Evolutionary conservation across 2,329 filamentous ascomycete genomes (phyloP).

Genomic region (Claviceps quebecensis): DNA sequence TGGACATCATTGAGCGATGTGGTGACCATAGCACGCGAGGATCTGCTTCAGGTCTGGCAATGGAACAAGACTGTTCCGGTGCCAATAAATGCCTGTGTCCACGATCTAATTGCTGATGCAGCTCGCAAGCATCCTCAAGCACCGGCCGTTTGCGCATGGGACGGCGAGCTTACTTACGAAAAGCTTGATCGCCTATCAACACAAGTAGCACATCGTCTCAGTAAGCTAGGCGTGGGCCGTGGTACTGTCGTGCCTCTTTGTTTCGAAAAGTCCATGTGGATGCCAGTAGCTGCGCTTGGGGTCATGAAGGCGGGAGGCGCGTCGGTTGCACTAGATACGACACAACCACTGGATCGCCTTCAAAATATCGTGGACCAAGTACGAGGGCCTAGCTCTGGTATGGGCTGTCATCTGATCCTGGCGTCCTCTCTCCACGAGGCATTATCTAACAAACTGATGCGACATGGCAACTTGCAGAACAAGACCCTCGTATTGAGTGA

Average conservation of each 20-base stretch:
- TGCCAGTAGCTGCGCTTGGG: constrained; percentile 28
- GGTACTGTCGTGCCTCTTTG: constrained; percentile 32
- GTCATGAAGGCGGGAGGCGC: constrained; percentile 33
- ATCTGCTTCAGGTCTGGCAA: constrained; percentile 21
- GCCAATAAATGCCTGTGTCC: constrained; percentile 28
- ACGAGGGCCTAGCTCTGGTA: background rate
- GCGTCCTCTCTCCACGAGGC: background rate
- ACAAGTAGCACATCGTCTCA: constrained; percentile 25
- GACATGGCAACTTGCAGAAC: background rate
- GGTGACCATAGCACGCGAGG: background rate
- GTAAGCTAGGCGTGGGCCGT: constrained; percentile 14
- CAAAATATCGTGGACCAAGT: constrained; percentile 6
- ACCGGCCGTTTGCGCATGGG: constrained; percentile 34
- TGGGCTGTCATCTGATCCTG: too few species aligned
- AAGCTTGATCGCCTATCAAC: constrained; percentile 30
- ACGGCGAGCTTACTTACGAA: constrained; percentile 31
- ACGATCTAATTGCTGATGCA: constrained; percentile 29
- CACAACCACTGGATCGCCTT: constrained; percentile 30
- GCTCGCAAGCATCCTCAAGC: constrained; percentile 22
- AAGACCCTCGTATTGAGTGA: too few species aligned
- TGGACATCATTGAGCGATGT: background rate
- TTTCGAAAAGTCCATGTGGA: constrained; percentile 35
- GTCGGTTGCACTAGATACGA: constrained; percentile 32
- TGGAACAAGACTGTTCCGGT: constrained; percentile 31
- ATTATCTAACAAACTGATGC: background rate